phyloP scores from a whole-genome alignment of 2,329 filamentous ascomycete genomes.

The Colletotrichum sojae region DNA sequence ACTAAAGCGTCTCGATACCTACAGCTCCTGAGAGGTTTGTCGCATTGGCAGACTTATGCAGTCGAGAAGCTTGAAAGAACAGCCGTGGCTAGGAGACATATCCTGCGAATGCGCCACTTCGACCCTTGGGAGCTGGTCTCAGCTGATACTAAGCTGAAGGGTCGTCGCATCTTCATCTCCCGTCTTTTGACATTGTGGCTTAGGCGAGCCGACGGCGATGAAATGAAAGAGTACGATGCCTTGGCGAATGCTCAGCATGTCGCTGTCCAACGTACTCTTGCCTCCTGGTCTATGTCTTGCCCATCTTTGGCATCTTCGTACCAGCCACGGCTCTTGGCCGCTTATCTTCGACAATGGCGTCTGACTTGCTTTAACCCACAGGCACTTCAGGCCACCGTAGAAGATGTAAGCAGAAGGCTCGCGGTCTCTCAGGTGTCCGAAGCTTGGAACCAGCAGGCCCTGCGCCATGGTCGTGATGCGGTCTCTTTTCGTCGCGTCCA shows the following conservation, averaged over 20 bases:
- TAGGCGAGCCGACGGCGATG: constrained; percentile 15
- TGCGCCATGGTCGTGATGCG: neutral
- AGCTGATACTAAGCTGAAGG: constrained; percentile 24
- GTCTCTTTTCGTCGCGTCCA: constrained; percentile 8
- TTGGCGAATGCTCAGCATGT: neutral
- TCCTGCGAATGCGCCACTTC: constrained; percentile 69
- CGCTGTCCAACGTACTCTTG: neutral
- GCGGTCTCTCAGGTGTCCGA: neutral
- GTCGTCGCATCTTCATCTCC: constrained; percentile 26
- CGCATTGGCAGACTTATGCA: constrained; percentile 74
- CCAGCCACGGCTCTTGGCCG: neutral
- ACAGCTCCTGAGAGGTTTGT: constrained; percentile 37
- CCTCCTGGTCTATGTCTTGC: constrained; percentile 18
- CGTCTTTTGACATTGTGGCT: constrained; percentile 23
- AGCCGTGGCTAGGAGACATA: constrained; percentile 77
- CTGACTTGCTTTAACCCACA: neutral
- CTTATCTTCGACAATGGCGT: constrained; percentile 22
- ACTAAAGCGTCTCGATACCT: constrained; percentile 33
- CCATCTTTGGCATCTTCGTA: neutral
- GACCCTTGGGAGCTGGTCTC: constrained; percentile 43
- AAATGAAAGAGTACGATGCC: neutral
- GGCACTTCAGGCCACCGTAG: neutral
- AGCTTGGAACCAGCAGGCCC: constrained; percentile 14
- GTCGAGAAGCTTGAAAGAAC: constrained; percentile 77
- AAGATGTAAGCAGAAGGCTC: neutral